Evolutionary conservation across 495 filamentous ascomycete species (phyloP), one percentile per base, ranked within the genome.

Genomic region (Neurospora sublineolata): DNA sequence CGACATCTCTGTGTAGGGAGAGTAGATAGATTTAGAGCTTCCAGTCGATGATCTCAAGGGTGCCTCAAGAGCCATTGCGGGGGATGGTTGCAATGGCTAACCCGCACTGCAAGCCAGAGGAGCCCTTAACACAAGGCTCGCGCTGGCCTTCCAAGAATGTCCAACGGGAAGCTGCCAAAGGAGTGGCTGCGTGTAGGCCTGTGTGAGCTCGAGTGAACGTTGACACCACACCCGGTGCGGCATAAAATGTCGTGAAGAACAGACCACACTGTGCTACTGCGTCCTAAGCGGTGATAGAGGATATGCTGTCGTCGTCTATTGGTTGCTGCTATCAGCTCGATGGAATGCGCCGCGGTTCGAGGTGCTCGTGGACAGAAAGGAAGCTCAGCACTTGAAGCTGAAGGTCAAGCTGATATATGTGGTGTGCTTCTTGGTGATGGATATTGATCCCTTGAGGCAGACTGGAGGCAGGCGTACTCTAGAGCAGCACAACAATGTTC

Each of bases 61-160:
- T 73, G 82, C 86, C 80, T 89, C 85, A 80, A 89, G 84, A 78
- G 87, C 87, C 87, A 89, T 89, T 77, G 72, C 75, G 74, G 37
- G 11, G 72, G 30, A 37, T 42, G 68, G 38, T 37, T 23, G 72
- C 40, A 52, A 38, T 23, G 39, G 52, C 52, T 33, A 64, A 33
- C 27, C 27, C 23, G 27, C 14, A 64, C 27, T 33, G 27, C 52
- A 64, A 64, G 27, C 52, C 52, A 64, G 52, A 64, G 46, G 20
- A 38, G 46, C 52, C 23, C 27, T 68, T 20, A 33, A 33, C 27
- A 64, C 52, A 64, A 33, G 52, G 52, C 27, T 64, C 30, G 14
- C 14, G 52, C 52, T 64, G 52, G 52, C 52, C 52, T 64, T 64
- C 52, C 27, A 33, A 64, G 52, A 64, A 9, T 14, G 52, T 64